phyloP scores from a whole-genome alignment of 2,329 filamentous ascomycete genomes.

The Apiospora marii region DNA sequence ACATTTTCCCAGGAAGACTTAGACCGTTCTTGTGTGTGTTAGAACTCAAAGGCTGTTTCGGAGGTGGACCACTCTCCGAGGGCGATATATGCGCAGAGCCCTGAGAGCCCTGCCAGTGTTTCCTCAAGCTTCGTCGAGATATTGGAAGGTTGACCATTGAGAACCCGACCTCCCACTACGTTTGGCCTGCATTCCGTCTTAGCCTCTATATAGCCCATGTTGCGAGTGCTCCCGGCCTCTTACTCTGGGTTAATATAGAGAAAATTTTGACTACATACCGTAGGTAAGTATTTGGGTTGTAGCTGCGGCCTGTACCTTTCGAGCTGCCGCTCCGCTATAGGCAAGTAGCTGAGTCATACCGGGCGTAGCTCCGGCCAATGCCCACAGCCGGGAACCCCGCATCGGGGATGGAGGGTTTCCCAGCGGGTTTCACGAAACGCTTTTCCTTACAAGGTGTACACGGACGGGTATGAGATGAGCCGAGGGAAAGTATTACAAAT shows the following conservation, averaged over 20 bases:
- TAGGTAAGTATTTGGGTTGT: background rate
- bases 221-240: background rate
- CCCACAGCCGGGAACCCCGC: slow-evolving; percentile 12
- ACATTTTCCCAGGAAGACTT: background rate
- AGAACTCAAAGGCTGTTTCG: too few species aligned
- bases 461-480: background rate
- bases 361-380: slow-evolving; percentile 11
- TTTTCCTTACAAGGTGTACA: background rate
- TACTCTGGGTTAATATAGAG: background rate
- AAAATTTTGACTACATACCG: background rate
- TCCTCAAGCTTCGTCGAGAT: background rate
- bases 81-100: background rate
- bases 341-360: slow-evolving; percentile 15
- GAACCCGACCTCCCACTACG: background rate
- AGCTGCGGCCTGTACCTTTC: background rate
- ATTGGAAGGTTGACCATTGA: background rate
- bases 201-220: background rate
- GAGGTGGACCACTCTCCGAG: too few species aligned
- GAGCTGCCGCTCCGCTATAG: background rate
- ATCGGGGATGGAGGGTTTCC: background rate
- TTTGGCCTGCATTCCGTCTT: background rate
- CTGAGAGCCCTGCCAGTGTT: background rate
- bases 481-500: background rate
- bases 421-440: background rate
- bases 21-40: background rate